Evolutionary conservation across 495 filamentous ascomycete species (phyloP), one percentile per base, ranked within the genome.

Genomic region (Tuber brumale): DNA sequence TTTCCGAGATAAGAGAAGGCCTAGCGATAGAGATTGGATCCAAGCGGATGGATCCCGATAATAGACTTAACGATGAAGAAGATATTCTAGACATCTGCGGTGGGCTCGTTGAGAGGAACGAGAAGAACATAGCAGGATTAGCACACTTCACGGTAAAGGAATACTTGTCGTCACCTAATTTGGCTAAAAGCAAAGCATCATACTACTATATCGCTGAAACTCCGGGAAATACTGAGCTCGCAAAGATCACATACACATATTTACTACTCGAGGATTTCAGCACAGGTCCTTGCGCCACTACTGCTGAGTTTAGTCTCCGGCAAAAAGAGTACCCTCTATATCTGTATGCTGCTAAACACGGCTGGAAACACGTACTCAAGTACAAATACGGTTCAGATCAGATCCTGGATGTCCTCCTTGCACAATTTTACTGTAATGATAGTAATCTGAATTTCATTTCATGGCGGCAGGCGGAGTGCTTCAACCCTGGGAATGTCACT

Each of bases 81-180:
- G 37, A 23, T 39, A 45, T 77, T 16, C 41, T 77, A 61, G 70
- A 72, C 2, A 77, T 75, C 66, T 77, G 76, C 39, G 73, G 73
- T 8, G 69, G 76, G 1, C 72, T 80, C 44, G 76, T 76, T 71
- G 74, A 72, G 27, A 31, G 43, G 71, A 48, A 42, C 9, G n/a
- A 35, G 9, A 57, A 14, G 7, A 41, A 72, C 1, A 43, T 76
- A 21, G 70, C 2, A 0, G 73, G 37, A 37, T 79, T 83, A 72
- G 79, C 83, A 7, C 83, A 83, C 46, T 84, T 83, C 70, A 80
- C 82, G 57, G 81, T 84, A 23, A 74, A 78, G 46, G 81, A 84
- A 73, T 84, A 82, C 51, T 70, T 83, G 18, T 75, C 70, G 21
- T 81, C 82, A 7, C 61, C 70, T 23, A 43, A 70, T 31, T 69